Base-by-base conservation (phyloP, 2,329 filamentous ascomycete species). In the Aureobasidium subglaciale region DNA sequence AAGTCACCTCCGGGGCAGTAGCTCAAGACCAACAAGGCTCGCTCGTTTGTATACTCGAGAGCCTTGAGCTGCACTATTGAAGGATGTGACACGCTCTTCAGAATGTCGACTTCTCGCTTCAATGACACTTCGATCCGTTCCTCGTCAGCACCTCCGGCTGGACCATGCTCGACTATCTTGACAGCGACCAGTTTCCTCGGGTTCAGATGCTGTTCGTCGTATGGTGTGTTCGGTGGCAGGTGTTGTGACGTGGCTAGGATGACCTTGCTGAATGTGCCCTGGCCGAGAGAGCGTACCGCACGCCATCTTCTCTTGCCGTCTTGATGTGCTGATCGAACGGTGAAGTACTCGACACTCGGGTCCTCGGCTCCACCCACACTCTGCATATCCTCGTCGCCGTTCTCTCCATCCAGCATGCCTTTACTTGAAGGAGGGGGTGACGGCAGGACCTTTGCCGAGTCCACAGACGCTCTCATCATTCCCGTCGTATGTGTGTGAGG, bases 1-100 rank as follows among this genome's bases (percentile, higher is more conserved):
- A 99, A 76, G 68, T 99, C 93, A 29, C 93, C 93, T 24, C 93
- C 93, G 0, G 92, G 87, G 68, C 90, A 96, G 70, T 96, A 96
- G 59, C 87, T 90, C 58, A 99, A 74, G 4, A 97, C 87, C 38
- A 99, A 75, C 37, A 97, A 80, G 1, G 92, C 89, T 48, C 91
- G 82, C 8, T 85, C 85, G 30, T 86, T 83, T 68, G 95, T 88
- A 62, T 90, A 88, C 61, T 83, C 93, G 81, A 91, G 96, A 0
- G 91, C 92, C 71, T 93, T 93, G 48, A 99, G 79, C 64, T 95
- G 88, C 6, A 96, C 88, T 37, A 99, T 75, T 3, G 88, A 95
- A 1, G 93, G 92, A 70, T 99, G 91, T 53, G 86, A 85, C 63
- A 97, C 85, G 16, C 81, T 83, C 68, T 87, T 90, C 76, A 99